phyloP scores from a whole-genome alignment of 345 rosid species.

The Eucalyptus albens region DNA sequence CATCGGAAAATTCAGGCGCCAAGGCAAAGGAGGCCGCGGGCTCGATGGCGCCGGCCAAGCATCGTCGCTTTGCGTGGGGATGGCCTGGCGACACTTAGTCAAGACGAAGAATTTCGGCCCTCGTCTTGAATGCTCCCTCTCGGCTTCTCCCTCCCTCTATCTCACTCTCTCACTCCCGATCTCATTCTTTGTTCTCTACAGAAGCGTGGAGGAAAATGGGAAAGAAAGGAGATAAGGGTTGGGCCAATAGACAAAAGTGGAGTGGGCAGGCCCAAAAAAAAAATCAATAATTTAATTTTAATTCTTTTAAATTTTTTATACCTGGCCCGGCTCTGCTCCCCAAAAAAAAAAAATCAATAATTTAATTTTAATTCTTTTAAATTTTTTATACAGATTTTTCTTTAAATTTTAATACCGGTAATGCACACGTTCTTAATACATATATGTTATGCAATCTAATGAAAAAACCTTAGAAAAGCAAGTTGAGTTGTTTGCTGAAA shows the following conservation, averaged over 20 bases:
- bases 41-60: neutral
- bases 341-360: no score
- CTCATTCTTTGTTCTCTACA: neutral
- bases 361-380: no score
- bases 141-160: neutral
- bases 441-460: neutral
- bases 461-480: no score
- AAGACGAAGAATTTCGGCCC: neutral
- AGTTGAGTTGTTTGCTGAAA: no score
- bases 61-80: neutral
- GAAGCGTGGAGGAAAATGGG: neutral
- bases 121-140: neutral
- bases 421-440: rapidly evolving
- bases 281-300: no score
- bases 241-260: neutral
- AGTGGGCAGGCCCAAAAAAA: neutral
- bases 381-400: no score
- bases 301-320: no score
- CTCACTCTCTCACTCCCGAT: neutral
- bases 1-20: neutral
- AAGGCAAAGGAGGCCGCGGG: neutral
- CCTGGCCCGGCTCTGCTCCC: neutral
- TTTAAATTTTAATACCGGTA: no score
- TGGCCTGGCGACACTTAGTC: neutral
- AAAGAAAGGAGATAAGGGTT: neutral